These are phyloP conservation scores for Irineochytrium annulatum DNA, from an alignment of 192 early-diverging fungal species.

Conservation along the genomic window DNA sequence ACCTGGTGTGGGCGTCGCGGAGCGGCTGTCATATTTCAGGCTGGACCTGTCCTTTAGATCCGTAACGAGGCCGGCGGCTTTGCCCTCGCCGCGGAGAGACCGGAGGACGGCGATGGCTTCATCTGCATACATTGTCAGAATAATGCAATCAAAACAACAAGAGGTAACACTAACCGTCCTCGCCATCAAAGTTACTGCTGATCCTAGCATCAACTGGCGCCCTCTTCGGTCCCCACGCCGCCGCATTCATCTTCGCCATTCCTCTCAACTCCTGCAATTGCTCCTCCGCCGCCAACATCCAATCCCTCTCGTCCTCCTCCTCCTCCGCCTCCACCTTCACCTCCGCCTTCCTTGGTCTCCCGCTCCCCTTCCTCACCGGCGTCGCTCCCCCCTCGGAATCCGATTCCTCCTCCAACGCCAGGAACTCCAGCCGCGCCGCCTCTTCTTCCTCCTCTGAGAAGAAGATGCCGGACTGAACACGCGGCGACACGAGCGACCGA, in stretches of 20 bases:
- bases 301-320: not conserved
- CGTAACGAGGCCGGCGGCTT: not conserved
- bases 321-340: no score
- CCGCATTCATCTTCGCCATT: no score
- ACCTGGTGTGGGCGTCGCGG: not conserved
- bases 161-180: not conserved
- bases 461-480: not conserved
- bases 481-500: no score
- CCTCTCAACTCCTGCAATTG: not conserved
- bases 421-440: constrained; percentile 1
- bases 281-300: not conserved
- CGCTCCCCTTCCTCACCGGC: not conserved
- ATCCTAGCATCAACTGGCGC: no score
- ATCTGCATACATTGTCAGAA: not conserved
- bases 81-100: not conserved
- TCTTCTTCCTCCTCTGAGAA: constrained; percentile 1
- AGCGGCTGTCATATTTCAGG: no score
- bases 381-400: not conserved
- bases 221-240: no score
- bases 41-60: no score
- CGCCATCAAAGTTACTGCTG: not conserved
- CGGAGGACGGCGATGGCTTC: not conserved
- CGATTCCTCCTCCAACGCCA: not conserved
- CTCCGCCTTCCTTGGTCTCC: no score
- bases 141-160: not conserved